Evolutionary conservation across 2,329 filamentous ascomycete species (phyloP), one percentile per base, ranked within the genome.

Genomic region (Talaromyces albobiverticillius): DNA sequence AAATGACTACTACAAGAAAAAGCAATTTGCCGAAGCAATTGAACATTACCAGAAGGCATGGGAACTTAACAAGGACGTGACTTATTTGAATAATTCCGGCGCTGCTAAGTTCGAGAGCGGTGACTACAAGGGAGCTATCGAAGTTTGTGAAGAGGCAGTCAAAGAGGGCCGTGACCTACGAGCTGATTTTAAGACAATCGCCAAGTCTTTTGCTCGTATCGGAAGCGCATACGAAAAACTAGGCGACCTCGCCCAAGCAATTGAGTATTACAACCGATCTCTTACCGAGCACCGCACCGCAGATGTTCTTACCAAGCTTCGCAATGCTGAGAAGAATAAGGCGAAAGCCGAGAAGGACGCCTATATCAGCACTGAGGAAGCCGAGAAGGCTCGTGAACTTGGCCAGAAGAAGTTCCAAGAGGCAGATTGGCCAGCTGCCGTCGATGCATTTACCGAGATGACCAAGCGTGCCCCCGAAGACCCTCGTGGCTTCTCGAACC

Each of bases 371-470:
- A 90, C 94, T 0, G 87, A 79, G 64, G 93, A 96, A 79, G 94
- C 94, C 20, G 94, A 99, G 68, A 89, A 96, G 79, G 92, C 94
- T 13, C 91, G 94, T 62, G 90, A 96, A 71, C 85, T 95, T 56
- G 94, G 94, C 42, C 96, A 96, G 76, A 84, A 89, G 73, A 95
- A 95, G 76, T 99, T 99, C 83, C 97, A 97, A 81, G 90, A 91
- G 65, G 87, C 83, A 29, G 92, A 99, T 75, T 97, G 92, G 89
- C 93, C 94, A 10, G 94, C 84, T 51, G 94, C 94, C 9, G 92
- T 99, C 25, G 91, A 90, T 42, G 90, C 93, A 1, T 99, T 99
- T 79, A 84, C 81, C 1, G 94, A 99, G 78, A 96, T 97, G 92
- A 88, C 88, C 74, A 96, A 96, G 82, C 91, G 94, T 55, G 88